Percentiles rank a stretch among this genome's conserved stretches.
These are phyloP conservation scores for Cryptococcus hybrid DNA, from an alignment of 1,284 basidiomycete species.

Conservation along the genomic window DNA sequence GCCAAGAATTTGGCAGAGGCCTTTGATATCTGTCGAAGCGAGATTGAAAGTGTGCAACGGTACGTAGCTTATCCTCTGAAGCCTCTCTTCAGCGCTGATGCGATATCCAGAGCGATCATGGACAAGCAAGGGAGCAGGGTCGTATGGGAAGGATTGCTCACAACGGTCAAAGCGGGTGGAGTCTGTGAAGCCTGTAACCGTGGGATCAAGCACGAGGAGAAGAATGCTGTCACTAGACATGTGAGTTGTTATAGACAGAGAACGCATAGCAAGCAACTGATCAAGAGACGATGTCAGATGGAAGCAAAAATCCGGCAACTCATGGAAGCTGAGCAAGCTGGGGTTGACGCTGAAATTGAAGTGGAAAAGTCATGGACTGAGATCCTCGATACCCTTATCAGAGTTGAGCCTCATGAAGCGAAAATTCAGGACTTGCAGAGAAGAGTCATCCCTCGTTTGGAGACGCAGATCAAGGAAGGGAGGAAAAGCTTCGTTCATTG, in stretches of 20 bases:
- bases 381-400: slow-evolving; percentile 61
- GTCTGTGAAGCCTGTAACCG: slow-evolving; percentile 76
- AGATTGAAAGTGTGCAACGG: too few relatives aligned
- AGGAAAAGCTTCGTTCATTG: slow-evolving; percentile 55
- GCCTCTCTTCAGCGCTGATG: too few relatives aligned
- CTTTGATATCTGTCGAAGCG: too few relatives aligned
- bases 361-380: slow-evolving; percentile 60
- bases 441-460: slow-evolving; percentile 65
- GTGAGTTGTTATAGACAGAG: slow-evolving; percentile 50
- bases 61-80: too few relatives aligned
- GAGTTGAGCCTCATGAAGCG: slow-evolving; percentile 54
- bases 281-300: slow-evolving; percentile 55
- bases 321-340: slow-evolving; percentile 36
- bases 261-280: not conserved
- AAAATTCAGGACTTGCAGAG: slow-evolving; percentile 55
- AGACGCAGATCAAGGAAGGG: slow-evolving; percentile 62
- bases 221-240: slow-evolving; percentile 63
- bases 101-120: too few relatives aligned
- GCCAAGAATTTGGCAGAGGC: too few relatives aligned
- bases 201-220: slow-evolving; percentile 62
- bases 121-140: not conserved
- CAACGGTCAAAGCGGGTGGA: slow-evolving; percentile 62
- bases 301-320: not conserved
- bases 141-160: slow-evolving; percentile 64
- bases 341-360: slow-evolving; percentile 14